These are phyloP conservation scores for Epichloe aotearoae DNA, from an alignment of 2,329 filamentous ascomycete species.

Conservation along the genomic window DNA sequence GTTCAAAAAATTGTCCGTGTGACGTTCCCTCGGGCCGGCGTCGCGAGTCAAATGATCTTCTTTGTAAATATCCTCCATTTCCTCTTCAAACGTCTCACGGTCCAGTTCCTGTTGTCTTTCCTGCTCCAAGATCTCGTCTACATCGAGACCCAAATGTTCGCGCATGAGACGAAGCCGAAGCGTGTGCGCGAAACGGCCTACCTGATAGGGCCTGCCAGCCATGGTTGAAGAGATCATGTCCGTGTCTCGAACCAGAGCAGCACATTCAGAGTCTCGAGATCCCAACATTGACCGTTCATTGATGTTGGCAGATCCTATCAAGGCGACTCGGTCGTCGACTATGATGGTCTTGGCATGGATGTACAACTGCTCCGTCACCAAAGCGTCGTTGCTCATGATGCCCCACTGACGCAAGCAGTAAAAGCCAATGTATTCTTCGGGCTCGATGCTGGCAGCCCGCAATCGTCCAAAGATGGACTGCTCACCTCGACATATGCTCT, in stretches of 20 bases:
- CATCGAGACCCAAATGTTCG: conserved; percentile 90
- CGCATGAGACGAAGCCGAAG: conserved; percentile 89
- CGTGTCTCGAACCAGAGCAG: conserved; percentile 79
- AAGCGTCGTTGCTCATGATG: conserved; percentile 67
- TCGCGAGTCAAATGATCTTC: conserved; percentile 20
- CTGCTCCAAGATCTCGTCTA: conserved; percentile 78
- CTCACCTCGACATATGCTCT: conserved; percentile 88
- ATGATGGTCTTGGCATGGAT: conserved; percentile 97
- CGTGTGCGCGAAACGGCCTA: conserved; percentile 85
- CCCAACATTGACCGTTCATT: conserved; percentile 96
- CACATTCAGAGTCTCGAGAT: conserved; percentile 80
- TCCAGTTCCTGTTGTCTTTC: conserved; percentile 57
- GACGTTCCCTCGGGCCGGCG: conserved; percentile 19
- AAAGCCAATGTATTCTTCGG: conserved; percentile 91
- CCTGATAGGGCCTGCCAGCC: conserved; percentile 78
- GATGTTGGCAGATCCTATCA: conserved; percentile 97
- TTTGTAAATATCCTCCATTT: conserved; percentile 50
- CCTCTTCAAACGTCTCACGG: conserved; percentile 39
- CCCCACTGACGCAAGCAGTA: conserved; percentile 90
- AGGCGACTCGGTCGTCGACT: conserved; percentile 81
- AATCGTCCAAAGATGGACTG: conserved; percentile 84
- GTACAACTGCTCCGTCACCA: conserved; percentile 93
- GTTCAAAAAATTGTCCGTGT: conserved; percentile 22
- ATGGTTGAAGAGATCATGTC: conserved; percentile 88
- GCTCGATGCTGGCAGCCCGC: conserved; percentile 67